These are phyloP conservation scores for Fragilaria crotonensis DNA, from an alignment of 108 stramenopile genomes.

Conservation along the genomic window DNA sequence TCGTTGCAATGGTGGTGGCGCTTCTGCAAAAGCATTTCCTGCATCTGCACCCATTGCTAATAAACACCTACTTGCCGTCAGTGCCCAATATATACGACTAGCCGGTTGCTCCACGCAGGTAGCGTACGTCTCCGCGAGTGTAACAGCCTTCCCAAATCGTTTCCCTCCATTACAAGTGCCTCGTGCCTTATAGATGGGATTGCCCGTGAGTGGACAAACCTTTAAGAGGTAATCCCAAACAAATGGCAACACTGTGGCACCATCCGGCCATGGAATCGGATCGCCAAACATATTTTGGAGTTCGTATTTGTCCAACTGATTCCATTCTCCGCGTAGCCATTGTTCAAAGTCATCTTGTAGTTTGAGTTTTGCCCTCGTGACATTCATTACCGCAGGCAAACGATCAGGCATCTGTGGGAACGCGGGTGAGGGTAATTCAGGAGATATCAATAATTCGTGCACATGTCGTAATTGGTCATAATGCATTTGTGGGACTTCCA, in stretches of 20 bases:
- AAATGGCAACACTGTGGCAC: background rate
- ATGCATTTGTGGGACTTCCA: too few species aligned
- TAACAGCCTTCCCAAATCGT: background rate
- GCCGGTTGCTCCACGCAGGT: slow-evolving; percentile 28
- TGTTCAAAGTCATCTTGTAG: background rate
- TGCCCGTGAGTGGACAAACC: too few species aligned
- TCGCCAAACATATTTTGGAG: background rate
- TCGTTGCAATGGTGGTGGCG: slow-evolving; percentile 17
- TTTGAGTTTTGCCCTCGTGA: background rate
- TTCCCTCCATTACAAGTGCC: slow-evolving; percentile 17
- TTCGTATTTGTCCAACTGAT: background rate
- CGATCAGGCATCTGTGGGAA: too few species aligned
- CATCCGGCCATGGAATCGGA: background rate
- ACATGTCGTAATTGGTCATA: too few species aligned
- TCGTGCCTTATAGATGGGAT: too few species aligned
- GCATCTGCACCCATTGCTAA: too few species aligned
- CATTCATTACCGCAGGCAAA: too few species aligned
- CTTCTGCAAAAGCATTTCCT: slow-evolving; percentile 23
- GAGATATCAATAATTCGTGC: too few species aligned
- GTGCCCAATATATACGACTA: slow-evolving; percentile 18
- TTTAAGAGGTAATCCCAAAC: too few species aligned
- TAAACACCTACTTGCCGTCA: too few species aligned
- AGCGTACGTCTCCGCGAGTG: slow-evolving; percentile 9
- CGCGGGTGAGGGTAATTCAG: too few species aligned
- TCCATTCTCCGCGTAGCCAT: background rate